Percentiles rank a stretch among this genome's conserved stretches.
Evolutionary conservation across 1,139 yeast genomes (phyloP).

Genomic region (Yamadazyma blattariae): DNA sequence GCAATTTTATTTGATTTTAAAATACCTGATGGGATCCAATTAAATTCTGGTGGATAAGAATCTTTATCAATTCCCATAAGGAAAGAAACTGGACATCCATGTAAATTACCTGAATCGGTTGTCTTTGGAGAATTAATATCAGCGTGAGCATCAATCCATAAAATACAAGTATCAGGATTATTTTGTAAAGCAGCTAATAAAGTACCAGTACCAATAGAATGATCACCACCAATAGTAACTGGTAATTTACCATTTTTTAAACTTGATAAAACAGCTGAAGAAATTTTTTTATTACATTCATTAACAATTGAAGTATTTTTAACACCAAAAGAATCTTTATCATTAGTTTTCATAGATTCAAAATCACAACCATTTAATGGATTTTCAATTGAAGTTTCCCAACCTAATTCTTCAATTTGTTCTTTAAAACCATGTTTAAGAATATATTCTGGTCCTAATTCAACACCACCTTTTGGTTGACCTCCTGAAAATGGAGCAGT

Average conservation of each 20-base stretch:
- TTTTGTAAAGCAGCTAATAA: constrained; percentile 77
- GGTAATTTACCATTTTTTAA: constrained; percentile 62
- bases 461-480: constrained; percentile 92
- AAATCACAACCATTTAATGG: constrained; percentile 55
- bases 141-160: constrained; percentile 99
- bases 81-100: constrained; percentile 95
- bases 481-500: constrained; percentile 97
- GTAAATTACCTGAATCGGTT: constrained; percentile 87
- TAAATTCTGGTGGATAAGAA: constrained; percentile 62
- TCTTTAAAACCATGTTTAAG: constrained; percentile 66
- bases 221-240: constrained; percentile 93
- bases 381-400: constrained; percentile 57
- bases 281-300: constrained; percentile 63
- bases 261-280: constrained; percentile 53
- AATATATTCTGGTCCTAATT: constrained; percentile 84
- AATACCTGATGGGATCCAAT: constrained; percentile 81
- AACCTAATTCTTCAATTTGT: constrained; percentile 66
- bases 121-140: constrained; percentile 91
- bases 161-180: constrained; percentile 82
- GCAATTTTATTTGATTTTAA: constrained; percentile 74
- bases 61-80: constrained; percentile 72
- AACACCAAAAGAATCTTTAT: constrained; percentile 51
- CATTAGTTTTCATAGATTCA: constrained; percentile 37
- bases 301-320: constrained; percentile 80
- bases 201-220: constrained; percentile 93